Evolutionary conservation across 1,284 basidiomycete genomes (phyloP).

Genomic region (Phenoliferia sp.): DNA sequence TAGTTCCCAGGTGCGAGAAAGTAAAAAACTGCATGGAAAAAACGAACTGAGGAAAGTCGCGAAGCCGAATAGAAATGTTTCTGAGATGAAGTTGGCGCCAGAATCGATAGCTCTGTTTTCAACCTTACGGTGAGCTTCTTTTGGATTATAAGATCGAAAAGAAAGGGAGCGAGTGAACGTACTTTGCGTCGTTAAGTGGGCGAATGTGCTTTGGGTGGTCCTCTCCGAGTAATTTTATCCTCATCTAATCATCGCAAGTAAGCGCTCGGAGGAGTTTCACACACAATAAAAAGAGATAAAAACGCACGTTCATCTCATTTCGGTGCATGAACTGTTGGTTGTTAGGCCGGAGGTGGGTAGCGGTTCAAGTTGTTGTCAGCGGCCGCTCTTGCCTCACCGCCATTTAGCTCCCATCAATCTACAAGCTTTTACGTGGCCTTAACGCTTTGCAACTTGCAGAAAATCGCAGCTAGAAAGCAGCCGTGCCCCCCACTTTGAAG

Average conservation of each 20-base stretch:
- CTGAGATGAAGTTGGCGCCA: slow-evolving; percentile 30
- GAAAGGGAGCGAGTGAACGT: not conserved
- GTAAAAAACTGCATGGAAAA: not conserved
- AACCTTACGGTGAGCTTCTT: not conserved
- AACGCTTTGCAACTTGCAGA: not conserved
- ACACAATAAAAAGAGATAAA: not conserved
- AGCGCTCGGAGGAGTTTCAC: not conserved
- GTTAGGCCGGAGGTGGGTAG: not conserved
- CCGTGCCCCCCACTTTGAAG: too few relatives aligned
- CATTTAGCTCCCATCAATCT: not conserved
- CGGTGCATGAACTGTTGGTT: slow-evolving; percentile 9
- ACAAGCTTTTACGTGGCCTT: not conserved
- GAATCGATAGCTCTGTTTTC: slow-evolving; percentile 26
- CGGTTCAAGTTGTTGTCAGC: not conserved
- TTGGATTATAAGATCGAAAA: not conserved
- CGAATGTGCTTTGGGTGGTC: slow-evolving; percentile 25
- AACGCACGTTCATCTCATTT: slow-evolving; percentile 11
- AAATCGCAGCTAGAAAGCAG: not conserved
- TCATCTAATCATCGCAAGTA: slow-evolving; percentile 4
- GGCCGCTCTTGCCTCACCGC: not conserved
- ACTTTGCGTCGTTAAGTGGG: slow-evolving; percentile 26
- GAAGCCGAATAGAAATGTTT: slow-evolving; percentile 17
- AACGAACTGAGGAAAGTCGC: slow-evolving; percentile 1
- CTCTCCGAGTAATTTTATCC: slow-evolving; percentile 27
- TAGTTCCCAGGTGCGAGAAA: not conserved